These are phyloP conservation scores for Podaxis carcinomalis DNA, from an alignment of 768 basidiomycete species.

Conservation along the genomic window DNA sequence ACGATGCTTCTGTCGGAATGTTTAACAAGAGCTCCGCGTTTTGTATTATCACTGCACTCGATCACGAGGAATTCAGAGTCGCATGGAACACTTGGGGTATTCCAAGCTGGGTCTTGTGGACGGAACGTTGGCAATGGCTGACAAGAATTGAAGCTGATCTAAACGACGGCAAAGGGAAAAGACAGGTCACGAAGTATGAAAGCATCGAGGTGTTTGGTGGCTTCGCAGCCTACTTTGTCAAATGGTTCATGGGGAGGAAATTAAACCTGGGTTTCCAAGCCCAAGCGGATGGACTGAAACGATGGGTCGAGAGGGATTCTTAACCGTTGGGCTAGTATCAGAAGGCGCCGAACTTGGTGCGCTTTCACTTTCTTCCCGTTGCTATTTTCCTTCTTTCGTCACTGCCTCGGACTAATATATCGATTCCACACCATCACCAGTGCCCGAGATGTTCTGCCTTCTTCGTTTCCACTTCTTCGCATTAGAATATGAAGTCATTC, in stretches of 20 bases:
- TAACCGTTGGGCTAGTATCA: not conserved
- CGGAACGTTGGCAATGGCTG: slow-evolving; percentile 65
- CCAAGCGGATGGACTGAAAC: slow-evolving; percentile 56
- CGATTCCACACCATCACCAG: not conserved
- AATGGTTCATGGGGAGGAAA: slow-evolving; percentile 36
- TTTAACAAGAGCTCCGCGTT: slow-evolving; percentile 37
- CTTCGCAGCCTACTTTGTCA: slow-evolving; percentile 48
- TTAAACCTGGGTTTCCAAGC: slow-evolving; percentile 44
- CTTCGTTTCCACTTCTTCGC: not conserved
- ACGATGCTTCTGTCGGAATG: slow-evolving; percentile 27
- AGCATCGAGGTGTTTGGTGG: slow-evolving; percentile 59
- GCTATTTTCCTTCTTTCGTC: not conserved
- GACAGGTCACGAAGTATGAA: slow-evolving; percentile 51
- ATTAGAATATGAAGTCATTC: not conserved
- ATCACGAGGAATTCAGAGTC: slow-evolving; percentile 49
- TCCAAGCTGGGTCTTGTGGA: slow-evolving; percentile 44
- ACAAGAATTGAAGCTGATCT: slow-evolving; percentile 20
- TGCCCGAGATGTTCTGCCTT: not conserved
- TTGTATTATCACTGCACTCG: slow-evolving; percentile 44
- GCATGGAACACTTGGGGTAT: slow-evolving; percentile 46
- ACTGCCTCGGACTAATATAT: not conserved
- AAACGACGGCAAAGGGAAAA: slow-evolving; percentile 39
- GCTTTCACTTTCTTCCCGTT: not conserved
- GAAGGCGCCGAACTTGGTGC: not conserved
- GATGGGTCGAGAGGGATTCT: slow-evolving; percentile 33